Conservation (phyloP, 306 rosid genomes). For the Macrotyloma uniflorum region DNA sequence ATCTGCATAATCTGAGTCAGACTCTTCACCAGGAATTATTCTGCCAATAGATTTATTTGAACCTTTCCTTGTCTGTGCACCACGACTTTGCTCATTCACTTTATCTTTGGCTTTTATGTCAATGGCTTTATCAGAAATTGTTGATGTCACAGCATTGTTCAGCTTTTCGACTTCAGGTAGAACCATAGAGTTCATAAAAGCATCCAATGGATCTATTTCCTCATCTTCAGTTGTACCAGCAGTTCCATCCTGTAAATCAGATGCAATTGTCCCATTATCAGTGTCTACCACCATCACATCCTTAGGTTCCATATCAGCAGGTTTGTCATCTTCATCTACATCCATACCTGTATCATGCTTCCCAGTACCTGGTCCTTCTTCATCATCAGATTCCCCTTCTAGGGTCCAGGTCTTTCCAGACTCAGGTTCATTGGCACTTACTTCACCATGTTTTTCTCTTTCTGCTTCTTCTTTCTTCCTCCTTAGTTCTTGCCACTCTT, state of each 20-base stretch:
- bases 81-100: slow-evolving; percentile 50
- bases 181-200: slow-evolving; percentile 92
- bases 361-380: slow-evolving; percentile 61
- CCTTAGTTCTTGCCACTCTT: slow-evolving; percentile 90
- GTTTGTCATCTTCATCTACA: slow-evolving; percentile 57
- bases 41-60: slow-evolving; percentile 79
- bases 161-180: slow-evolving; percentile 89
- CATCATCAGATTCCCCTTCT: slow-evolving; percentile 96
- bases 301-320: slow-evolving; percentile 43
- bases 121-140: slow-evolving; percentile 38
- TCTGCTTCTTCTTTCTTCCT: slow-evolving; percentile 87
- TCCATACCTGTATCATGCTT: slow-evolving; percentile 61
- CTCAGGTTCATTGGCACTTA: slow-evolving; percentile 58
- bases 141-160: slow-evolving; percentile 47
- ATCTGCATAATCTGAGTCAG: slow-evolving; percentile 81
- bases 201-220: slow-evolving; percentile 88
- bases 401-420: slow-evolving; percentile 89
- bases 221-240: slow-evolving; percentile 56
- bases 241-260: slow-evolving; percentile 48
- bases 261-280: slow-evolving; percentile 51
- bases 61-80: slow-evolving; percentile 54
- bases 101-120: slow-evolving; percentile 56
- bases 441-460: slow-evolving; percentile 72
- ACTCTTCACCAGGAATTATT: slow-evolving; percentile 95
- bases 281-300: slow-evolving; percentile 44